phyloP scores from a whole-genome alignment of 225 moss, liverwort and hornwort species.

The Marchantia polymorpha region DNA sequence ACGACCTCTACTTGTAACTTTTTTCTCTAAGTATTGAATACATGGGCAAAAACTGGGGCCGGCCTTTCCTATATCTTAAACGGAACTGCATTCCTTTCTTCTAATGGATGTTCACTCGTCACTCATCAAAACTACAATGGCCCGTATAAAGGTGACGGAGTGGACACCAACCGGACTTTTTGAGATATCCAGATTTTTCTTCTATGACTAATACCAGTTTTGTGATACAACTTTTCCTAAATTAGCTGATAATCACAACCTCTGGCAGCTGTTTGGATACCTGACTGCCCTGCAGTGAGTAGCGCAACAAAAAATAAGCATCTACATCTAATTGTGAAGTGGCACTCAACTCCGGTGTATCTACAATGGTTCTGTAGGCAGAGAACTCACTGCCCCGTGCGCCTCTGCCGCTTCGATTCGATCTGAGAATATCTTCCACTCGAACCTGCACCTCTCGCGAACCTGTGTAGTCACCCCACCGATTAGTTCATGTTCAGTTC shows the following conservation, averaged over 20 bases:
- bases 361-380: background rate
- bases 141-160: background rate
- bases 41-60: slow-evolving; percentile 6
- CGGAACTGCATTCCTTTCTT: background rate
- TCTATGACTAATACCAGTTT: background rate
- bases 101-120: slow-evolving; percentile 5
- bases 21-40: slow-evolving; percentile 14
- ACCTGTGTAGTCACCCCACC: slow-evolving; percentile 45
- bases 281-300: background rate
- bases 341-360: background rate
- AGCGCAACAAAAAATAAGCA: background rate
- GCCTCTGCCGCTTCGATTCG: slow-evolving; percentile 70
- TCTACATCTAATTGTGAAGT: background rate
- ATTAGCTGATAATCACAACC: background rate
- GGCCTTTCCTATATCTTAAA: background rate
- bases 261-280: background rate
- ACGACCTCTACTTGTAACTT: slow-evolving; percentile 5
- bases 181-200: background rate
- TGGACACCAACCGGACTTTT: background rate
- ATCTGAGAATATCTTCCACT: slow-evolving; percentile 74
- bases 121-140: slow-evolving; percentile 2
- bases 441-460: slow-evolving; percentile 72
- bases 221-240: background rate
- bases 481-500: too few species aligned
- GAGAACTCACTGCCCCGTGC: background rate